Evolutionary conservation across 2,329 filamentous ascomycete genomes (phyloP).

Genomic region (Albifimbria verrucaria): DNA sequence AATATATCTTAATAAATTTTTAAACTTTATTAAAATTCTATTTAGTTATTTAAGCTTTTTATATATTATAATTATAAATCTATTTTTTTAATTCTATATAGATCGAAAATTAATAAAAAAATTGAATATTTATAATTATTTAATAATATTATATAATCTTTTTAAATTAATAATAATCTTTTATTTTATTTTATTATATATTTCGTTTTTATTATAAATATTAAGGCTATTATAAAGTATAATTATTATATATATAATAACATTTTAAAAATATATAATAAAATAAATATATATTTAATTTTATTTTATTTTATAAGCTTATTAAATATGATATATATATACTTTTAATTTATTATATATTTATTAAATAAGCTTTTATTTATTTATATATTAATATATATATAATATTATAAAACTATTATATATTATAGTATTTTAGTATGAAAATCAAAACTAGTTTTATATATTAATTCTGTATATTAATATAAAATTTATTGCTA

Average conservation of each 20-base stretch:
- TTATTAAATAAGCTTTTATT: background rate
- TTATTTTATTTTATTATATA: conserved; percentile 2
- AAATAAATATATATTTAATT: conserved; percentile 1
- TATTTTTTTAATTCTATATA: background rate
- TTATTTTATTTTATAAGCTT: too few relatives aligned
- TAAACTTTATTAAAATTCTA: background rate
- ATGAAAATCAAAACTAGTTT: background rate
- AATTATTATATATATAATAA: conserved; percentile 3
- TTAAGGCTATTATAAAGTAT: background rate
- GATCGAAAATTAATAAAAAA: background rate
- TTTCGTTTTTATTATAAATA: conserved; percentile 4
- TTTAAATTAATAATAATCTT: conserved; percentile 3
- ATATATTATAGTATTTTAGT: background rate
- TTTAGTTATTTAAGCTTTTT: background rate
- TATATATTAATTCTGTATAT: background rate
- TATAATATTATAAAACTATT: conserved; percentile 2
- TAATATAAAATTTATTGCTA: conserved; percentile 1
- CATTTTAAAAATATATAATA: conserved; percentile 4
- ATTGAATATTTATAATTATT: background rate
- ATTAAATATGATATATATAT: conserved; percentile 1
- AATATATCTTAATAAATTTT: background rate
- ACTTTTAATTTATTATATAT: background rate
- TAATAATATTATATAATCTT: conserved; percentile 2
- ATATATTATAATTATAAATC: background rate
- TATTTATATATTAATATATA: conserved; percentile 4